A percentile compares a stretch with the other conserved stretches of the same genome.
phyloP scores from a whole-genome alignment of 306 rosid genomes.

The Crataegus laevigata region DNA sequence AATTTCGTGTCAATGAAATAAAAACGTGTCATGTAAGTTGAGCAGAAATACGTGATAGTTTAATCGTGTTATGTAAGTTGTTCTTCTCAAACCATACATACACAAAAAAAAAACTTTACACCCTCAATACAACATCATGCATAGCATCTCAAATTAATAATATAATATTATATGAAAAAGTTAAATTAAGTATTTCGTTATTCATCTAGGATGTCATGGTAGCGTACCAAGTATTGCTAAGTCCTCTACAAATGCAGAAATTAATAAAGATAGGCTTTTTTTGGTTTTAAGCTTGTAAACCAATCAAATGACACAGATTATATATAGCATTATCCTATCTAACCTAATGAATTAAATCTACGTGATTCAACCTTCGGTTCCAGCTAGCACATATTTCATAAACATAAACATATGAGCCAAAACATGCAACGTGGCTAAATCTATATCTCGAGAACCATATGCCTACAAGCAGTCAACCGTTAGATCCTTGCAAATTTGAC shows the following conservation, averaged over 20 bases:
- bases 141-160: no score
- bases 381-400: slow-evolving; percentile 11
- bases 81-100: no score
- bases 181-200: no score
- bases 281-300: background rate
- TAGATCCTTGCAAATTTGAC: slow-evolving; percentile 17
- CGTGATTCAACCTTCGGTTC: slow-evolving; percentile 25
- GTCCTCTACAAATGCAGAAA: background rate
- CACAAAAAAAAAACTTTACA: no score
- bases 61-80: no score
- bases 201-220: no score
- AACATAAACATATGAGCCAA: background rate
- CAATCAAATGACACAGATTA: background rate
- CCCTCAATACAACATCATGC: no score
- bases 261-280: background rate
- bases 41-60: no score
- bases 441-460: background rate
- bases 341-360: background rate
- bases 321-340: background rate
- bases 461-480: slow-evolving; percentile 10
- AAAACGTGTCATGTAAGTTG: no score
- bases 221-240: no score
- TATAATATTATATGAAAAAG: no score
- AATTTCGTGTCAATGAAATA: no score
- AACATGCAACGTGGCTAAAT: slow-evolving; percentile 22